Evolutionary conservation across 805 yeast genomes (phyloP), one percentile per base, ranked within the genome.

Genomic region (Saccharomycopsis capsularis): DNA sequence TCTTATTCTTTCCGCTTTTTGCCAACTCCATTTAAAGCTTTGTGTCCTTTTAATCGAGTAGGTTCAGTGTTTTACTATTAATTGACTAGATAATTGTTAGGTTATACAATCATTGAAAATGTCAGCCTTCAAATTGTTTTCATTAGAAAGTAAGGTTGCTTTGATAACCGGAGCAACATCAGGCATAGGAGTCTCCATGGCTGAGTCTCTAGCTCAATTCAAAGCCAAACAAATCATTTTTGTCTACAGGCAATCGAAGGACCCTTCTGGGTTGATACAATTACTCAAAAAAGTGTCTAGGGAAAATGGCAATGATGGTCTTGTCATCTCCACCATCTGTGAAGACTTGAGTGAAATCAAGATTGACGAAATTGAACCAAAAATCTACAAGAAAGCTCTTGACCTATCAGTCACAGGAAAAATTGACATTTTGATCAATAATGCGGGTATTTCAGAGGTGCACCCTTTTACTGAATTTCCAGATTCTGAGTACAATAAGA

Each of bases 361-460:
- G 57, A 74, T 72, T 52, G 74, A 75, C 54, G 54, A 69, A 42
- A 72, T 68, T 18, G 69, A 63, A 9, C 73, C 73, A 52, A 56
- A 55, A 18, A 70, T 76, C 15, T 68, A 82, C 44, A 62, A 60
- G 34, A 71, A 71, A 62, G 78, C 80, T 53, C 76, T 70, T 54
- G 56, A 65, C 51, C 5, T 11, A 18, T 95, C 86, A 60, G 87
- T 88, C 62, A 93, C 91, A 23, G 79, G 81, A 47, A 78, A 78
- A 53, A 78, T 88, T 56, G 95, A 88, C 64, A 69, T 86, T 25
- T 82, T 85, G 59, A 91, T 88, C 42, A 95, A 95, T 58, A 88
- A 88, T 64, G 96, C 96, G 13, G 96, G 96, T 37, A 79, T 86
- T 42, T 81, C 88, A 15, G 86, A 95, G 95, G 73, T 78, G 21